Evolutionary conservation across 2,329 filamentous ascomycete species (phyloP).

Genomic region (Beauveria asiatica): DNA sequence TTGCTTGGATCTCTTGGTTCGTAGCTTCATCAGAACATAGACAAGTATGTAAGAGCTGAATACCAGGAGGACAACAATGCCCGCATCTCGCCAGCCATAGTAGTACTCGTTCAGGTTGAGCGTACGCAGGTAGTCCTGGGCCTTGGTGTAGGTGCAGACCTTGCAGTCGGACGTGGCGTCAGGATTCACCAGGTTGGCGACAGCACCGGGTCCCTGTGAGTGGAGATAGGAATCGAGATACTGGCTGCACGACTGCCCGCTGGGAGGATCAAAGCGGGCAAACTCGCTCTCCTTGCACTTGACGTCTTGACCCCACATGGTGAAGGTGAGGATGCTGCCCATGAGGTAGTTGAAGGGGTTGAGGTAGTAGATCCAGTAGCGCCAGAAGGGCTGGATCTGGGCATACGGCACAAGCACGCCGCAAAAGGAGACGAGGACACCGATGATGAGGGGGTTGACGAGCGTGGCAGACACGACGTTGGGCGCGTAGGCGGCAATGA

Average conservation of each 20-base stretch:
- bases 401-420: constrained; percentile 63
- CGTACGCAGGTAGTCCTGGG: constrained; percentile 50
- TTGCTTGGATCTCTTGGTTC: constrained; percentile 40
- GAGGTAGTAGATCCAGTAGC: constrained; percentile 54
- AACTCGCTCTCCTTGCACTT: constrained; percentile 40
- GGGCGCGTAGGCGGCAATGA: constrained; percentile 54
- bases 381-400: constrained; percentile 58
- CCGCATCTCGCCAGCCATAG: constrained; percentile 60
- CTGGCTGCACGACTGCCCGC: constrained; percentile 44
- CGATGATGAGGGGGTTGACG: constrained; percentile 47
- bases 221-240: constrained; percentile 48
- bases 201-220: constrained; percentile 31
- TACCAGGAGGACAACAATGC: constrained; percentile 47
- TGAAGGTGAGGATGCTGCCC: constrained; percentile 45
- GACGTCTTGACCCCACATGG: constrained; percentile 37
- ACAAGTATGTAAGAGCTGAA: constrained; percentile 43
- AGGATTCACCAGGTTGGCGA: constrained; percentile 50
- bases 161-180: constrained; percentile 45
- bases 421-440: constrained; percentile 60
- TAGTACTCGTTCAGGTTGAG: constrained; percentile 53
- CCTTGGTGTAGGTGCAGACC: constrained; percentile 52
- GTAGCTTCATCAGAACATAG: constrained; percentile 38
- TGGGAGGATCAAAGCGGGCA: constrained; percentile 41
- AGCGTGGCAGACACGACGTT: constrained; percentile 52
- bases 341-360: constrained; percentile 57